Conservation (phyloP, 2,329 filamentous ascomycete genomes). For the Aspergillus pseudotamarii region DNA sequence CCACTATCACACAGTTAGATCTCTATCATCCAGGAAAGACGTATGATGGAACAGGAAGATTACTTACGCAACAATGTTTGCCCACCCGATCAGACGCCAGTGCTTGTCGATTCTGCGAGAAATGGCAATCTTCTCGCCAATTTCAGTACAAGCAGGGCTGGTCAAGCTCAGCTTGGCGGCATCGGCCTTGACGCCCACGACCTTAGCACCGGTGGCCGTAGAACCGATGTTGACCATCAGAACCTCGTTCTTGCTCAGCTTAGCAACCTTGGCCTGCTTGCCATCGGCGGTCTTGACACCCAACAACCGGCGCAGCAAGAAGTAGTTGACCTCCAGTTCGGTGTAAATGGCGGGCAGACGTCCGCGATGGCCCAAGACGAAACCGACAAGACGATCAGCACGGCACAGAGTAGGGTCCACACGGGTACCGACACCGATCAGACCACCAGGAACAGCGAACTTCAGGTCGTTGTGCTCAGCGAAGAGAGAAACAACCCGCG, state of each 20-base stretch:
- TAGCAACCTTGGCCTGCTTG: constrained; percentile 99
- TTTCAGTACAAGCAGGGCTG: constrained; percentile 91
- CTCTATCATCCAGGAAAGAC: constrained; percentile 1
- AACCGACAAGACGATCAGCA: constrained; percentile 97
- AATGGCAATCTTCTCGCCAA: constrained; percentile 97
- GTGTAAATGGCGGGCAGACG: constrained; percentile 95
- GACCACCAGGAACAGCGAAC: constrained; percentile 94
- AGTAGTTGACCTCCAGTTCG: constrained; percentile 99
- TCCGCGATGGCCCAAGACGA: constrained; percentile 93
- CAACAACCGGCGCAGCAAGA: constrained; percentile 87
- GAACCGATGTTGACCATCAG: constrained; percentile 99
- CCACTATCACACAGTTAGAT: constrained; percentile 36
- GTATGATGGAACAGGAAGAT: background rate
- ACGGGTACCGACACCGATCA: constrained; percentile 96
- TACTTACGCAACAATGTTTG: constrained; percentile 68
- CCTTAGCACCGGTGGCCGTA: constrained; percentile 95
- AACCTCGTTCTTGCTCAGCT: constrained; percentile 97
- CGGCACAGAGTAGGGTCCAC: constrained; percentile 97
- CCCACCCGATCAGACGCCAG: constrained; percentile 94
- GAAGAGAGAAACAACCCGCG: constrained; percentile 90
- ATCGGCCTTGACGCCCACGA: constrained; percentile 95
- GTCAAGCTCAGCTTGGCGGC: constrained; percentile 93
- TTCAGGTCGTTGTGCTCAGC: constrained; percentile 98
- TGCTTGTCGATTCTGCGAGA: constrained; percentile 98
- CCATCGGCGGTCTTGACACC: constrained; percentile 98